Evolutionary conservation across 441 rosid genomes (phyloP).

Genomic region (Erysimum cheiri): DNA sequence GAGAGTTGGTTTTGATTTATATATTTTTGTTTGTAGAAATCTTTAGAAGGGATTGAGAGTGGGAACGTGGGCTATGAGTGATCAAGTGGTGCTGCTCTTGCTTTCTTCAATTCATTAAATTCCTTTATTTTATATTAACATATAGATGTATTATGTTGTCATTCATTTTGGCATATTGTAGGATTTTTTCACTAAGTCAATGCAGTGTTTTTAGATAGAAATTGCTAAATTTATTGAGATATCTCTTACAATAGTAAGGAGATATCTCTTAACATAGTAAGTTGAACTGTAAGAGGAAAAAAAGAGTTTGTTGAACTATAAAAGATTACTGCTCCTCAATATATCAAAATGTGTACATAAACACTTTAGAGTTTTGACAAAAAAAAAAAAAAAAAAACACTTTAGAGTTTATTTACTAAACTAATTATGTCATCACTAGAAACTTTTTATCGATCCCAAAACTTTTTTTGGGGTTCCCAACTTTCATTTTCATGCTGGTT

Average conservation of each 20-base stretch:
- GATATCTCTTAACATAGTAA: neutral
- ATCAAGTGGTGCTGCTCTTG: conserved; percentile 50
- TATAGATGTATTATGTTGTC: conserved; percentile 31
- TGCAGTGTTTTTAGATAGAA: conserved; percentile 27
- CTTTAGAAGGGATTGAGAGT: conserved; percentile 42
- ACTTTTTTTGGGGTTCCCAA: neutral
- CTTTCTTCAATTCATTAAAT: conserved; percentile 39
- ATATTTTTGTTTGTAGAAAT: conserved; percentile 11
- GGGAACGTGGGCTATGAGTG: conserved; percentile 51
- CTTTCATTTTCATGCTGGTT: neutral
- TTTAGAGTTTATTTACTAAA: neutral
- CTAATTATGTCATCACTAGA: neutral
- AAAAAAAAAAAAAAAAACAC: too few relatives aligned
- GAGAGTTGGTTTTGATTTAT: too few relatives aligned
- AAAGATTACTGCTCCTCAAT: neutral
- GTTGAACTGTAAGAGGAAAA: neutral
- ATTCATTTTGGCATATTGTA: conserved; percentile 24
- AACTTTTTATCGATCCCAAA: neutral
- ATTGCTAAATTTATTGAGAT: neutral
- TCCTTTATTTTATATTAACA: conserved; percentile 29
- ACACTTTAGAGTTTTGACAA: too few relatives aligned
- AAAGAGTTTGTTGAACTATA: neutral
- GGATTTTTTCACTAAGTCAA: conserved; percentile 32
- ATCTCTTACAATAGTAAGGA: too few relatives aligned
- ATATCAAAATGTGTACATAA: neutral